phyloP scores from a whole-genome alignment of 768 basidiomycete species.

The Naematelia encephala region DNA sequence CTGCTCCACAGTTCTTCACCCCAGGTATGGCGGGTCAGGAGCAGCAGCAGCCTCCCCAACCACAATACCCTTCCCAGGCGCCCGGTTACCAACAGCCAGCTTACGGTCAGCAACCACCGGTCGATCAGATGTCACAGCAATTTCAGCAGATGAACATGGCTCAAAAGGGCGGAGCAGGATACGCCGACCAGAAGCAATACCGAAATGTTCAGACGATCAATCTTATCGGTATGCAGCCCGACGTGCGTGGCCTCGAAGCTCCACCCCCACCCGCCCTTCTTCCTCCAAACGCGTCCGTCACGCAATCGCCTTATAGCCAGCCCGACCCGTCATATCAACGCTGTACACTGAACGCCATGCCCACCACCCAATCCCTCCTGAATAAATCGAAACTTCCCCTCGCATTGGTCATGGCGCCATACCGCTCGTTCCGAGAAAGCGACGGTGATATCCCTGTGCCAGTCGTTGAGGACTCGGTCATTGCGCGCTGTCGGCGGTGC shows the following conservation, averaged over 20 bases:
- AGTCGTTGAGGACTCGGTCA: conserved; percentile 87
- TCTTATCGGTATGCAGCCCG: conserved; percentile 85
- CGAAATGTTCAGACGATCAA: conserved; percentile 82
- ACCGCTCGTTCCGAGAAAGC: conserved; percentile 71
- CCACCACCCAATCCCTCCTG: conserved; percentile 79
- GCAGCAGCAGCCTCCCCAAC: conserved; percentile 37
- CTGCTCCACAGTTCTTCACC: conserved; percentile 38
- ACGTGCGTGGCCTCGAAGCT: conserved; percentile 74
- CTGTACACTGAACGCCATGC: conserved; percentile 84
- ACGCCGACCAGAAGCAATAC: conserved; percentile 37
- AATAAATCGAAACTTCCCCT: conserved; percentile 88
- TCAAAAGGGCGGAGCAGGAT: conserved; percentile 52
- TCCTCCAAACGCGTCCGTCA: conserved; percentile 63
- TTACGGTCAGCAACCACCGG: conserved; percentile 24
- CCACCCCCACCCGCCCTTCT: conserved; percentile 87
- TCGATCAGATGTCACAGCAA: conserved; percentile 66
- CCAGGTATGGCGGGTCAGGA: conserved; percentile 30
- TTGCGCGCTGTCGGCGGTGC: conserved; percentile 92
- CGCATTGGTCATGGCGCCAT: conserved; percentile 83
- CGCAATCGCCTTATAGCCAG: conserved; percentile 62
- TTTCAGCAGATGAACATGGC: conserved; percentile 82
- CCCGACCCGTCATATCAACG: conserved; percentile 90
- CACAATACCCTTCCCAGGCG: conserved; percentile 13
- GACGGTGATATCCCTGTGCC: conserved; percentile 70
- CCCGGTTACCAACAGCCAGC: conserved; percentile 18